phyloP scores from a whole-genome alignment of 805 yeast species.

The Suhomyces kilbournensis region DNA sequence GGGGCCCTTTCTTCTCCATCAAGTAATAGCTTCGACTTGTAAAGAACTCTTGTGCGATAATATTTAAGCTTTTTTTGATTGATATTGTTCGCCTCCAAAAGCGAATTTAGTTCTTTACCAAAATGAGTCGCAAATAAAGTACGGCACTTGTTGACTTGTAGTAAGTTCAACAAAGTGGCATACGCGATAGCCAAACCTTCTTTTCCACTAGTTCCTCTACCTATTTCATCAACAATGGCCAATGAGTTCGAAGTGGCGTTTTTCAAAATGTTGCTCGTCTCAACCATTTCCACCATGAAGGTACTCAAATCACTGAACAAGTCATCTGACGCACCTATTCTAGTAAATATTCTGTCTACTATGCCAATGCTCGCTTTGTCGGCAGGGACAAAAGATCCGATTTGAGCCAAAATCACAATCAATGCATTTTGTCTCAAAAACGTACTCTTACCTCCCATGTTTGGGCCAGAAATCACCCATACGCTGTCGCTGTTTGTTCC shows the following conservation, averaged over 20 bases:
- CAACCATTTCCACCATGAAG: constrained; percentile 49
- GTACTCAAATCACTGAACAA: constrained; percentile 39
- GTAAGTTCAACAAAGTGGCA: constrained; percentile 62
- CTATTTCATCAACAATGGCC: constrained; percentile 52
- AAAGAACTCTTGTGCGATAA: constrained; percentile 32
- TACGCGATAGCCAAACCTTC: constrained; percentile 87
- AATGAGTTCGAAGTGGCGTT: constrained; percentile 39
- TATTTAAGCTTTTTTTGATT: constrained; percentile 26
- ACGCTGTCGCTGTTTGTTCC: constrained; percentile 15
- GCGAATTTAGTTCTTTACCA: constrained; percentile 37
- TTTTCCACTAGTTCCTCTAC: constrained; percentile 59
- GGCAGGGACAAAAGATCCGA: constrained; percentile 57
- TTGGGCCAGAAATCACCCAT: constrained; percentile 32
- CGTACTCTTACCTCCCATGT: constrained; percentile 57
- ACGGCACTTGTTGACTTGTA: constrained; percentile 56
- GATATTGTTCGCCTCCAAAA: constrained; percentile 32
- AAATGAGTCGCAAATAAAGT: constrained; percentile 91
- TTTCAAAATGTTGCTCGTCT: constrained; percentile 35
- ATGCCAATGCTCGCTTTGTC: constrained; percentile 42
- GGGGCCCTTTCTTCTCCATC: constrained; percentile 7
- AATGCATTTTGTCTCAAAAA: constrained; percentile 48
- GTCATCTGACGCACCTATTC: constrained; percentile 40
- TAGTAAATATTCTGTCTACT: constrained; percentile 46
- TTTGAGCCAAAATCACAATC: constrained; percentile 48
- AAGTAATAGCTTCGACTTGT: background rate